Evolutionary conservation across 768 basidiomycete genomes (phyloP).

Genomic region (Psilocybe subaeruginosa): DNA sequence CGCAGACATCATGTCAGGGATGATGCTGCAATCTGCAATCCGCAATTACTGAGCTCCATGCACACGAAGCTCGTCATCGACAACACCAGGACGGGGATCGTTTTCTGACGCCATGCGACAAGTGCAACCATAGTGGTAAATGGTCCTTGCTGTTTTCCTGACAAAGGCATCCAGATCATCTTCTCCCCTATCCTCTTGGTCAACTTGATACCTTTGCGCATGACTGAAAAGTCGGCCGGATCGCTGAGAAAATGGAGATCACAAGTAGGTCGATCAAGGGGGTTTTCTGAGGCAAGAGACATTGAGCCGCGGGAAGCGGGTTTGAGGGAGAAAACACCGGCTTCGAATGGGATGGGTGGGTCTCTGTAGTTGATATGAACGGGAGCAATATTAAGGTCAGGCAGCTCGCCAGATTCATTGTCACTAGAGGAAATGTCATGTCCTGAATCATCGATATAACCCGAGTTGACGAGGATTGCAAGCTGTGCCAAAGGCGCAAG

Average conservation of each 20-base stretch:
- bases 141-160: background rate
- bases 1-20: background rate
- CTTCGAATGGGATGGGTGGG: no score
- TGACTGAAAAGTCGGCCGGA: background rate
- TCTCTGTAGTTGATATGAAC: no score
- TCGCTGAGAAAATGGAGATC: background rate
- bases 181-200: background rate
- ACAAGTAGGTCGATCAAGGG: background rate
- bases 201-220: background rate
- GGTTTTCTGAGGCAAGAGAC: background rate
- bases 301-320: background rate
- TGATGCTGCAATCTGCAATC: background rate
- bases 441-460: no score
- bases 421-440: no score
- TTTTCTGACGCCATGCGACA: conserved; percentile 1
- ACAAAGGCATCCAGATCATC: background rate
- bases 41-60: background rate
- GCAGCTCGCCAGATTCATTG: no score
- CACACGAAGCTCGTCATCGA: conserved; percentile 5
- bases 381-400: no score
- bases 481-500: no score
- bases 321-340: no score
- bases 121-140: background rate
- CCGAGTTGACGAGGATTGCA: no score
- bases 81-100: background rate